Evolutionary conservation across 169 alveolate genomes (phyloP).

Genomic region (Fabrea salina): DNA sequence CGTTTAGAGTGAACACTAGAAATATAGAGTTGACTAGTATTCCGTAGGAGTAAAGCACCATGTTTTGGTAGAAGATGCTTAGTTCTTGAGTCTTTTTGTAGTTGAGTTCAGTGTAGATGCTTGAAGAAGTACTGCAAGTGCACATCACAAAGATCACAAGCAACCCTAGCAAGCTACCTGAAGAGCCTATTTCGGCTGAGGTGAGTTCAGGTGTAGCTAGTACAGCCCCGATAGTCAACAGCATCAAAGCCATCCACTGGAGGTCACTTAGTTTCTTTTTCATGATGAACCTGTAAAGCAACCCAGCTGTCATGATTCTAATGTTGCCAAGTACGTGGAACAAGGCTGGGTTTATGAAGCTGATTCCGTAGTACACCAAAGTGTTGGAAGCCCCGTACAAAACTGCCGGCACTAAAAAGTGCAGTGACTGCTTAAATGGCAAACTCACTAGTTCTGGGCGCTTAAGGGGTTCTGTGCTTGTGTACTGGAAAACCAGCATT

Average conservation of each 20-base stretch:
- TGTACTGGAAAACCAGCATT: not conserved
- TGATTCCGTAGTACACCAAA: not conserved
- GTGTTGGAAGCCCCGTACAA: slow-evolving; percentile 14
- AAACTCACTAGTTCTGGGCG: not conserved
- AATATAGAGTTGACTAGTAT: not conserved
- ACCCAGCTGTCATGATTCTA: slow-evolving; percentile 22
- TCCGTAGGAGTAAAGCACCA: slow-evolving; percentile 6
- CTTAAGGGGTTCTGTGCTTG: not conserved
- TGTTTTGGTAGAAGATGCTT: not conserved
- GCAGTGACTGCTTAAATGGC: not conserved
- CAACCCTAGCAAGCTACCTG: not conserved
- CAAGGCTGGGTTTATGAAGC: slow-evolving; percentile 12
- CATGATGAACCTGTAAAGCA: slow-evolving; percentile 5
- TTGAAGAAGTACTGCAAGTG: not conserved
- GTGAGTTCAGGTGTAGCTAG: not conserved
- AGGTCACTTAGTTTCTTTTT: not conserved
- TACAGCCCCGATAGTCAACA: slow-evolving; percentile 19
- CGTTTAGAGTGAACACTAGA: not conserved
- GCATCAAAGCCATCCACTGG: slow-evolving; percentile 19
- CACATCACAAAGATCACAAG: not conserved
- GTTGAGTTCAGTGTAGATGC: not conserved
- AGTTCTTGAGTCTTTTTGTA: not conserved
- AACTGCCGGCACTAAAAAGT: not conserved
- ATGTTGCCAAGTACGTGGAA: slow-evolving; percentile 25
- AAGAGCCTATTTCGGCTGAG: not conserved